A percentile compares a stretch with the other conserved stretches of the same genome.
These are phyloP conservation scores for Mortierella sp. DNA, from an alignment of 371 early-diverging fungal species.

Conservation along the genomic window DNA sequence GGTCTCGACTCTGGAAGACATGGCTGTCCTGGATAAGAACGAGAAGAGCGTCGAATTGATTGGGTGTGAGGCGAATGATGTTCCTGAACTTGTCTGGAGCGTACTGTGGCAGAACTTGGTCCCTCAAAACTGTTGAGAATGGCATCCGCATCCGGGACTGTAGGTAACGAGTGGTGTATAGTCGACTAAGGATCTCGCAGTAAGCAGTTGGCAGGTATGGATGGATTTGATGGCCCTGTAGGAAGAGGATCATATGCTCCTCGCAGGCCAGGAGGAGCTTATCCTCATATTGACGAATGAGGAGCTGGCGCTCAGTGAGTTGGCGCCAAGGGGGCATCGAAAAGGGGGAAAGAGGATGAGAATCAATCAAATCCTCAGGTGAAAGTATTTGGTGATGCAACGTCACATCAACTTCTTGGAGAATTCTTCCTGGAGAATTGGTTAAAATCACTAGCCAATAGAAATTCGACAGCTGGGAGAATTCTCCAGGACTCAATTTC, in stretches of 20 bases:
- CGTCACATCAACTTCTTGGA: no score
- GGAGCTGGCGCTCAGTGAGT: neutral
- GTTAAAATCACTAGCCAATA: no score
- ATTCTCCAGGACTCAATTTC: no score
- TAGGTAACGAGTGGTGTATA: conserved; percentile 11
- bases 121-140: conserved; percentile 19
- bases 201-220: neutral
- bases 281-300: neutral
- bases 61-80: neutral
- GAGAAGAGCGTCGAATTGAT: neutral
- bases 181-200: neutral
- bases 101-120: neutral
- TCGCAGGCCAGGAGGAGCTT: neutral
- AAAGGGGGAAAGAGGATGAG: neutral
- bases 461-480: no score
- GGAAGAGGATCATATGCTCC: neutral
- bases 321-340: neutral
- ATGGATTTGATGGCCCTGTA: neutral
- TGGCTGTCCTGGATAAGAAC: neutral
- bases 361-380: no score
- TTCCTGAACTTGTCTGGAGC: neutral
- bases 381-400: no score
- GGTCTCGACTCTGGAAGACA: neutral
- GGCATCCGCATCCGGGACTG: neutral
- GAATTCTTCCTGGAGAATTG: no score